phyloP scores from a whole-genome alignment of 805 yeast species.

The Metschnikowia similis region DNA sequence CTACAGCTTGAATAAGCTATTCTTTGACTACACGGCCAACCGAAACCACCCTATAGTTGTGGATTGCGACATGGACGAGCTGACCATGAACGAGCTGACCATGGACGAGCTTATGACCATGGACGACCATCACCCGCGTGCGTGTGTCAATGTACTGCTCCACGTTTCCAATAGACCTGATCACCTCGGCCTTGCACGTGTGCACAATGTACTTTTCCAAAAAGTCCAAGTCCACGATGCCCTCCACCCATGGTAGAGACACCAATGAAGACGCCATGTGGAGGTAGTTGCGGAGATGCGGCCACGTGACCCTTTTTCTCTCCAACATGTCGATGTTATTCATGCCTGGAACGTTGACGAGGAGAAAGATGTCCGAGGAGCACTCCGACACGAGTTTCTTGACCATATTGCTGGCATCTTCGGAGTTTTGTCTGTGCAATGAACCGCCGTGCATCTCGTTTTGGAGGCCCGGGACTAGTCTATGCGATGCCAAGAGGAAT shows the following conservation, averaged over 20 bases:
- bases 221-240: conserved; percentile 38
- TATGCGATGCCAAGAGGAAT: conserved; percentile 37
- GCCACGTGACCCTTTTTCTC: conserved; percentile 38
- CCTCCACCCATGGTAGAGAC: conserved; percentile 50
- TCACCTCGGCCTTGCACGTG: conserved; percentile 50
- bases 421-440: conserved; percentile 19
- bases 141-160: conserved; percentile 58
- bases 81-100: no score
- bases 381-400: conserved; percentile 36
- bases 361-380: conserved; percentile 34
- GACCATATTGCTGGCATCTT: conserved; percentile 29
- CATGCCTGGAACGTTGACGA: conserved; percentile 39
- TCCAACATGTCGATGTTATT: conserved; percentile 25
- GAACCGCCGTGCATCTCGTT: conserved; percentile 20
- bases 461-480: conserved; percentile 29
- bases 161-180: conserved; percentile 40
- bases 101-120: no score
- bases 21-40: conserved; percentile 27
- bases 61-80: conserved; percentile 34
- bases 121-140: conserved; percentile 65
- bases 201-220: conserved; percentile 40
- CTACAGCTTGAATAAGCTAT: conserved; percentile 31
- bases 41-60: conserved; percentile 17
- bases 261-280: conserved; percentile 57
- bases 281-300: conserved; percentile 47